Conservation (phyloP, 441 rosid genomes). For the Bruguiera hainesii region DNA sequence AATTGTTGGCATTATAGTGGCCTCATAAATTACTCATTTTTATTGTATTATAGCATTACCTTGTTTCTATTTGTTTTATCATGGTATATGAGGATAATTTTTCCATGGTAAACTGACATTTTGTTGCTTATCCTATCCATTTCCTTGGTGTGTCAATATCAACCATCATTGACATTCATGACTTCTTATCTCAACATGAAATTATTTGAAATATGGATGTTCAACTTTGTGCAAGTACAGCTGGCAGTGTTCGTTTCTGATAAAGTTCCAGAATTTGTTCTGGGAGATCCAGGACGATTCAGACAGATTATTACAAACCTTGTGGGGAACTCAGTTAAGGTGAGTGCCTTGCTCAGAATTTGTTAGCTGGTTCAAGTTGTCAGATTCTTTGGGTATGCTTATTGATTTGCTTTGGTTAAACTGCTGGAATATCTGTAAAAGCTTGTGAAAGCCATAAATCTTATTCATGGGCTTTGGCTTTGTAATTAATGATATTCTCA, state of each 20-base stretch:
- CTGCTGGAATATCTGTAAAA: no score
- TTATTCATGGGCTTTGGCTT: no score
- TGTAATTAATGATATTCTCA: no score
- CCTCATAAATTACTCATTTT: neutral
- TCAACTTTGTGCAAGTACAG: constrained; percentile 44
- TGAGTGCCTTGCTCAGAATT: constrained; percentile 31
- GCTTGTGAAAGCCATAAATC: no score
- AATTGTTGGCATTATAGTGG: neutral
- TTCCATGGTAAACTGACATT: constrained; percentile 19
- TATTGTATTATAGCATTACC: neutral
- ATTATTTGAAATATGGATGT: constrained; percentile 11
- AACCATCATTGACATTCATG: constrained; percentile 17
- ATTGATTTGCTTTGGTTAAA: constrained; percentile 4
- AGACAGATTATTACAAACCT: constrained; percentile 93
- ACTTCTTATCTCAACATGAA: constrained; percentile 1
- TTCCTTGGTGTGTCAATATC: constrained; percentile 13
- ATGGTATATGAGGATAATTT: neutral
- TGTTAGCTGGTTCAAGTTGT: neutral
- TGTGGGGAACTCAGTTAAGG: constrained; percentile 95
- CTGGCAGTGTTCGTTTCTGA: constrained; percentile 85
- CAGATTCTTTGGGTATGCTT: neutral
- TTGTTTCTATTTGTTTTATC: neutral
- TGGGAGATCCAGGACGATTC: constrained; percentile 94
- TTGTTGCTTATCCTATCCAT: constrained; percentile 20
- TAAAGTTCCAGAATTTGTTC: constrained; percentile 75